These are phyloP conservation scores for Trichoderma koningiopsis DNA, from an alignment of 2,329 filamentous ascomycete genomes.

Conservation along the genomic window DNA sequence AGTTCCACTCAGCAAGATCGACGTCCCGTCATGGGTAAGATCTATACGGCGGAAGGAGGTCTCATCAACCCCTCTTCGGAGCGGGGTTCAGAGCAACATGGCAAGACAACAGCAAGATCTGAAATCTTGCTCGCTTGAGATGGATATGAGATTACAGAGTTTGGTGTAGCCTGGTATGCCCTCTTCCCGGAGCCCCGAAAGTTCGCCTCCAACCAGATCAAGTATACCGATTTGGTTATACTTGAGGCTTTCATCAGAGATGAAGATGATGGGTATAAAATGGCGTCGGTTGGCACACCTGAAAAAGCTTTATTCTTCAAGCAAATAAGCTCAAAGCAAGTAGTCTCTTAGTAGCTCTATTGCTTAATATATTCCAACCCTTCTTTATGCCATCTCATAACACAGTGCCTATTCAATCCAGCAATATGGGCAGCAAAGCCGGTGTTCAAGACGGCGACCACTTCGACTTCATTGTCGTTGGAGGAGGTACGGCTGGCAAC, in stretches of 20 bases:
- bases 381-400: background rate
- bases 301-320: background rate
- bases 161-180: background rate
- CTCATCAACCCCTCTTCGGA: background rate
- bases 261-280: background rate
- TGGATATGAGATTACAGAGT: background rate
- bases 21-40: background rate
- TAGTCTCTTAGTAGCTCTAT: background rate
- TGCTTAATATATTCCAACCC: background rate
- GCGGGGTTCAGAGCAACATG: background rate
- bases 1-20: slow-evolving; percentile 10
- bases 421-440: background rate
- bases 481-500: slow-evolving; percentile 41
- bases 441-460: slow-evolving; percentile 10
- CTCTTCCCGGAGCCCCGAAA: background rate
- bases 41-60: background rate
- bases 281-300: background rate
- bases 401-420: background rate
- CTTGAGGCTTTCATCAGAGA: background rate
- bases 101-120: no score
- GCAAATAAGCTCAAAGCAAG: background rate
- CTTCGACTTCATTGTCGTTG: slow-evolving; percentile 40
- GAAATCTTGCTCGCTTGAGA: background rate
- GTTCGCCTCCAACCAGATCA: background rate
- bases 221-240: background rate